A percentile compares a stretch with the other conserved stretches of the same genome.
phyloP scores from a whole-genome alignment of 352 stramenopile species.

The Pythium chondricola region DNA sequence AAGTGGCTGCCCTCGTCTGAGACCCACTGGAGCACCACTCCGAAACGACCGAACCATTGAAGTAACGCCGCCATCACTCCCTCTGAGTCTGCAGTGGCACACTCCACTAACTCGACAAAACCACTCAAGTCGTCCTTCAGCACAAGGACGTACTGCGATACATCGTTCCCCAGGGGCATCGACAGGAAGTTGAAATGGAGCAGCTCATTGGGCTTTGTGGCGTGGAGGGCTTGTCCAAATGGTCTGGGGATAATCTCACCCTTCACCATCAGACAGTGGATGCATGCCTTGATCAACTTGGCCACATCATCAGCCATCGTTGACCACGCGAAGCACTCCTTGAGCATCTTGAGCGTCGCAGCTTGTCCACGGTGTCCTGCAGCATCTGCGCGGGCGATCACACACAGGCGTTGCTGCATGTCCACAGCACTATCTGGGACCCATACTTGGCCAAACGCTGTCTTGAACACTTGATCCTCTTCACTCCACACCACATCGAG shows the following conservation, averaged over 20 bases:
- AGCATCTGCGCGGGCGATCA: constrained; percentile 19
- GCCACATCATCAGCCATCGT: constrained; percentile 7
- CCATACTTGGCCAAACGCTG: constrained; percentile 7
- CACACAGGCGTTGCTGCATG: constrained; percentile 16
- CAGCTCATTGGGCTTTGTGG: constrained; percentile 27
- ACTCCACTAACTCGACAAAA: constrained; percentile 19
- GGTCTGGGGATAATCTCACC: constrained; percentile 11
- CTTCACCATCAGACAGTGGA: constrained; percentile 17
- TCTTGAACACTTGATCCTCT: neutral
- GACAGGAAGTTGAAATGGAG: constrained; percentile 33
- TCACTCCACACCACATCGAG: constrained; percentile 5
- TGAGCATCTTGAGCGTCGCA: constrained; percentile 10
- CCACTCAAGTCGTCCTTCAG: constrained; percentile 28
- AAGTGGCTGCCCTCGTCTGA: constrained; percentile 27
- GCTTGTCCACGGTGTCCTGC: constrained; percentile 19
- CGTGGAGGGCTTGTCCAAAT: constrained; percentile 13
- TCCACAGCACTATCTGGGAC: constrained; percentile 12
- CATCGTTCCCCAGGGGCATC: constrained; percentile 5
- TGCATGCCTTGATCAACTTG: constrained; percentile 10
- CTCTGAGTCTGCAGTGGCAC: constrained; percentile 1
- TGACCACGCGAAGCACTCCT: constrained; percentile 10
- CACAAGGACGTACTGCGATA: constrained; percentile 19
- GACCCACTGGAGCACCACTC: constrained; percentile 12
- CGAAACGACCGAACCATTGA: constrained; percentile 22
- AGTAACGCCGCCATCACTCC: neutral